Evolutionary conservation across 305 asterid genomes (phyloP).

Genomic region (Fraxinus greggii): DNA sequence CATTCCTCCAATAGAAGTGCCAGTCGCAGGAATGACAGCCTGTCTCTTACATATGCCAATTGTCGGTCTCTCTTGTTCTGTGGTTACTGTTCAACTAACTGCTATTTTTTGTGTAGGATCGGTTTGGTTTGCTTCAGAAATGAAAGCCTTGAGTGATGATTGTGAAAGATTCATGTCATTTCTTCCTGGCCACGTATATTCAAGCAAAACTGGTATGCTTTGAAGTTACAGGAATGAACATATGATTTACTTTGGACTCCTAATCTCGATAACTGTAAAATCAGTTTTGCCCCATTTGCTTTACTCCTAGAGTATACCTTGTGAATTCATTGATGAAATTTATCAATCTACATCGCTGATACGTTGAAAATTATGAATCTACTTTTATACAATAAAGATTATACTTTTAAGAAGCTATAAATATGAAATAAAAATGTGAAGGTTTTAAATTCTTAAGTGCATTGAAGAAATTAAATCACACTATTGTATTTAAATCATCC

Average conservation of each 20-base stretch:
- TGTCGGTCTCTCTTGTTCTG: constrained; percentile 1
- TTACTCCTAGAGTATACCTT: constrained; percentile 14
- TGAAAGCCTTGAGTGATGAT: constrained; percentile 98
- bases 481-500: not conserved
- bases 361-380: not conserved
- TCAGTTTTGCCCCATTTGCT: not conserved
- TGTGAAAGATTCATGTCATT: constrained; percentile 88
- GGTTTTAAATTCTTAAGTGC: not conserved
- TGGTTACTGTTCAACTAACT: constrained; percentile 1
- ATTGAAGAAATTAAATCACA: constrained; percentile 13
- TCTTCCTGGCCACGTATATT: constrained; percentile 94
- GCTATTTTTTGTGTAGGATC: constrained; percentile 65
- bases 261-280: constrained; percentile 12
- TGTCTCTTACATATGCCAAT: not conserved
- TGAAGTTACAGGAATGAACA: not conserved
- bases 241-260: constrained; percentile 5
- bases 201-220: constrained; percentile 84
- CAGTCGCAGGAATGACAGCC: constrained; percentile 4
- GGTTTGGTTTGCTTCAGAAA: constrained; percentile 97
- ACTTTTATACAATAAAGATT: not conserved
- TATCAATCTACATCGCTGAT: not conserved
- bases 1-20: not conserved
- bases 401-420: not conserved
- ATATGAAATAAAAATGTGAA: not conserved
- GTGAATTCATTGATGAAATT: not conserved